Conservation (phyloP, 2,329 filamentous ascomycete genomes). For the Fusarium mundagurra region DNA sequence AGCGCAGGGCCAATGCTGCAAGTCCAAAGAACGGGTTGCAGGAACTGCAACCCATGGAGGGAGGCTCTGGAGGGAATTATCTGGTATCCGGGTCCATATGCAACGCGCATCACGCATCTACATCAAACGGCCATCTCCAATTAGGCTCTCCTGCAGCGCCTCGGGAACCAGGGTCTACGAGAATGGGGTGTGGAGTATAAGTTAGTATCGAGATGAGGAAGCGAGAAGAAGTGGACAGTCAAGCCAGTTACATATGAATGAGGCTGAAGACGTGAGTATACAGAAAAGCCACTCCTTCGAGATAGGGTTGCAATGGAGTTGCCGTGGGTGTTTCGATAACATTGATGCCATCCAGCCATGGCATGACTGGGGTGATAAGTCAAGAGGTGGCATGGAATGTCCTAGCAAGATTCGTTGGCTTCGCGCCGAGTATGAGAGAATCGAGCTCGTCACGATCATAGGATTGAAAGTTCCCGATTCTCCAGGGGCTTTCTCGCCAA, state of each 20-base stretch:
- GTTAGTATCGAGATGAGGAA: conserved; percentile 1
- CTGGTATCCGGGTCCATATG: conserved; percentile 23
- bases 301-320: conserved; percentile 15
- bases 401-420: background rate
- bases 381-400: background rate
- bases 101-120: conserved; percentile 22
- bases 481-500: background rate
- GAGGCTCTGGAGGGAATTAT: conserved; percentile 22
- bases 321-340: conserved; percentile 16
- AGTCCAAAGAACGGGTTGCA: conserved; percentile 21
- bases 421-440: background rate
- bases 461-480: background rate
- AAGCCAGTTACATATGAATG: conserved; percentile 28
- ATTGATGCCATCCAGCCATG: background rate
- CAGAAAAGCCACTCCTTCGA: background rate
- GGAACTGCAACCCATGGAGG: background rate
- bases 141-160: conserved; percentile 34
- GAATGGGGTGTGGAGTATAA: conserved; percentile 21
- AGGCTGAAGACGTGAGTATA: conserved; percentile 27
- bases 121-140: conserved; percentile 32
- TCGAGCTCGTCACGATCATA: background rate
- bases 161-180: conserved; percentile 1
- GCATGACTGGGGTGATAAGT: background rate
- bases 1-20: background rate
- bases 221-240: conserved; percentile 2